Conservation (phyloP, 495 filamentous ascomycete species). For the Neurospora tetrasperma region DNA sequence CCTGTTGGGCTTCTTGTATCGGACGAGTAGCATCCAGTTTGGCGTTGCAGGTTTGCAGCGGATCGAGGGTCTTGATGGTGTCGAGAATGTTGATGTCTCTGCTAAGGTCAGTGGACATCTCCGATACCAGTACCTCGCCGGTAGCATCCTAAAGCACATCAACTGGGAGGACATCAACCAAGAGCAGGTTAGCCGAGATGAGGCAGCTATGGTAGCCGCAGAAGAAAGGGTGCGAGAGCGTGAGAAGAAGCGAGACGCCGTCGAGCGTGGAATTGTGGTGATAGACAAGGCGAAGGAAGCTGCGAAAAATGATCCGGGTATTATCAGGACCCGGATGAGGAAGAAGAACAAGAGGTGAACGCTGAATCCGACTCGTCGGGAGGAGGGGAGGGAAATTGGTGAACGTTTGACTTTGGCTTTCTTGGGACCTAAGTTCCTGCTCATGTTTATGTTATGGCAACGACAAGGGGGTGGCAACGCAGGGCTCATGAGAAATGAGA, state of each 20-base stretch:
- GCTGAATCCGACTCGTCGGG: neutral
- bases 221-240: conserved; percentile 18
- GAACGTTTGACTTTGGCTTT: neutral
- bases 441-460: neutral
- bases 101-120: conserved; percentile 44
- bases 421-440: neutral
- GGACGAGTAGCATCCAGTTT: conserved; percentile 41
- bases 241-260: conserved; percentile 15
- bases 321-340: conserved; percentile 19
- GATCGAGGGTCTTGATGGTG: conserved; percentile 40
- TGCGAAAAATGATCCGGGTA: conserved; percentile 14
- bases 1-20: conserved; percentile 49
- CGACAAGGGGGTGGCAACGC: neutral
- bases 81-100: conserved; percentile 50
- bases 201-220: conserved; percentile 19
- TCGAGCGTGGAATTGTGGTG: conserved; percentile 4
- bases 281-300: conserved; percentile 8
- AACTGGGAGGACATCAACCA: conserved; percentile 46
- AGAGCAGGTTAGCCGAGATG: conserved; percentile 32
- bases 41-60: conserved; percentile 49
- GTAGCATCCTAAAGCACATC: conserved; percentile 42
- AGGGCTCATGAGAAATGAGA: neutral
- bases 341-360: conserved; percentile 12
- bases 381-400: neutral
- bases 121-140: conserved; percentile 44